These are phyloP conservation scores for Salvia miltiorrhiza DNA, from an alignment of 257 asterid species.

Conservation along the genomic window DNA sequence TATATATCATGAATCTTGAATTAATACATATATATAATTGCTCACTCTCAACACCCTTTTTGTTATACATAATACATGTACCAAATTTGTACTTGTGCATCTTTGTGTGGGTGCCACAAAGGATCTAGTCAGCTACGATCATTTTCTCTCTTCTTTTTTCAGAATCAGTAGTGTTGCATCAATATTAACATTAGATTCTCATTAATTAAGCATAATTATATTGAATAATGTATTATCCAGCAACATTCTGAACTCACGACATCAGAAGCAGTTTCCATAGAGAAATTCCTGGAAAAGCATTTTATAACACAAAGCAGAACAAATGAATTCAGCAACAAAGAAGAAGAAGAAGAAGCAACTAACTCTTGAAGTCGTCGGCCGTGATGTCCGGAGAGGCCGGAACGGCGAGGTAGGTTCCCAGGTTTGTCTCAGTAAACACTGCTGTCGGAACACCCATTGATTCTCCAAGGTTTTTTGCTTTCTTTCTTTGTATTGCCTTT, in stretches of 20 bases:
- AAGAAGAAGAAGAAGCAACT: not conserved
- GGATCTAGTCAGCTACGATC: too few species aligned
- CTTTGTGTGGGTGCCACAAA: too few species aligned
- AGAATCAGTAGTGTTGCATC: too few species aligned
- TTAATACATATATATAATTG: too few species aligned
- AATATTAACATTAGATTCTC: too few species aligned
- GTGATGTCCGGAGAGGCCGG: conserved; percentile 10
- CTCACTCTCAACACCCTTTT: too few species aligned
- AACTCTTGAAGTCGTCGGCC: conserved; percentile 8
- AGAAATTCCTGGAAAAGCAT: not conserved
- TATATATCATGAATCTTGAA: too few species aligned
- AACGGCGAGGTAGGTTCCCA: conserved; percentile 12
- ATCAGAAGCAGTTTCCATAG: not conserved
- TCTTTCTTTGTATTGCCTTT: too few species aligned
- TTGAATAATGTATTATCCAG: not conserved
- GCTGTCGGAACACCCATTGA: not conserved
- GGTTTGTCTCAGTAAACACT: conserved; percentile 7
- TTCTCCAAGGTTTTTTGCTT: not conserved
- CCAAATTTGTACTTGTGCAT: too few species aligned
- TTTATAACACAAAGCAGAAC: not conserved
- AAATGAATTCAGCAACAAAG: not conserved
- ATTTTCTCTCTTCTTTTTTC: too few species aligned
- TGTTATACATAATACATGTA: too few species aligned
- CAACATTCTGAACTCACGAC: not conserved
- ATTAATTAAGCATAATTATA: too few species aligned